Base-by-base conservation (phyloP, 2,329 filamentous ascomycete species). In the Xylaria sp. region DNA sequence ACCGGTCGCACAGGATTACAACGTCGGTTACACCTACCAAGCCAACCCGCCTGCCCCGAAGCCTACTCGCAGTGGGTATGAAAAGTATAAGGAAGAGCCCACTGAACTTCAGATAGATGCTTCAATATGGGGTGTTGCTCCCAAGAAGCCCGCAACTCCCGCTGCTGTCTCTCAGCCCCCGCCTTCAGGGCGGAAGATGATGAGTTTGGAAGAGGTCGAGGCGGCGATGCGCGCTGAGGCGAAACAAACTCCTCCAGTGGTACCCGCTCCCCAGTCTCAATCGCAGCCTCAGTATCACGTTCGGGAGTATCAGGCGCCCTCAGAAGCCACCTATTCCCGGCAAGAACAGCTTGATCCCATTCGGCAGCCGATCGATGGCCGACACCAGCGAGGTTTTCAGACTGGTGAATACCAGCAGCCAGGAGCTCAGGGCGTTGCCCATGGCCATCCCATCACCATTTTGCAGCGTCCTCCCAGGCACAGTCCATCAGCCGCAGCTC, bases 161-260 rank as follows among this genome's bases (percentile, higher is more conserved):
- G 74, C 78, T 7, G 65, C 74, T 20, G 57, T 69, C 20, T 23
- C 70, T 28, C 75, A 76, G 25, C 61, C 66, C 13, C 58, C 60
- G n/a, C 28, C 59, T 37, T 76, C 76, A 20, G 78, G 86, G 51
- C 90, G 90, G 76, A 98, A 94, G 84, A 91, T 98, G 82, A 91
- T 99, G 92, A 98, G 94, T 76, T 81, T 99, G 77, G 96, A 98
- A 79, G 96, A 99, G 83, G 94, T 99, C 23, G 96, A 99, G 82
- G 95, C 95, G 63, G 91, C 94, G 72, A 94, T 99, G 91, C 89
- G 92, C 69, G 86, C 88, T 41, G 91, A 94, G 74, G 82, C 88
- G 39, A 86, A 86, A 70, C 82, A 84, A 12, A 75, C 82, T 9
- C 77, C 82, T 65, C 78, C 80, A 8, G 73, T 81, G 20, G 76